Evolutionary conservation across 257 asterid species (phyloP).

Genomic region (Salvia hispanica): DNA sequence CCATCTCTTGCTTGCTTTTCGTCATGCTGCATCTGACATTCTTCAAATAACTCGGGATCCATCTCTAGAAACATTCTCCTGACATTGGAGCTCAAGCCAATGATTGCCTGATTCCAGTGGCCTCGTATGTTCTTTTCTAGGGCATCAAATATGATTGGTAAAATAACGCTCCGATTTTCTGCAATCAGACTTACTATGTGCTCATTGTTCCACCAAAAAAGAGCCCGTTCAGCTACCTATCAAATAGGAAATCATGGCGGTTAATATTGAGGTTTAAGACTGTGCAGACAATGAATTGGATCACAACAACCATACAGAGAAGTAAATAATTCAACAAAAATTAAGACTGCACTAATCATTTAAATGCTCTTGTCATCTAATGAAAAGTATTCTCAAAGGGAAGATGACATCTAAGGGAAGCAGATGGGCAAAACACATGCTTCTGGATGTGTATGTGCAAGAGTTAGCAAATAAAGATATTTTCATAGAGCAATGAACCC

Average conservation of each 20-base stretch:
- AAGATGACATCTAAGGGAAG: neutral
- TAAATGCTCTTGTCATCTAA: neutral
- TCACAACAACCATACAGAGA: neutral
- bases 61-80: constrained; percentile 82
- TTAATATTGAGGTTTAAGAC: neutral
- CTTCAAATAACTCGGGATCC: constrained; percentile 80
- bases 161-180: constrained; percentile 60
- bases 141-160: constrained; percentile 80
- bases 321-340: neutral
- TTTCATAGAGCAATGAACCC: neutral
- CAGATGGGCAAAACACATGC: constrained; percentile 22
- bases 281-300: neutral
- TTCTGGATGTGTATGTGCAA: neutral
- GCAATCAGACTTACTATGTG: constrained; percentile 79
- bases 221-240: constrained; percentile 95
- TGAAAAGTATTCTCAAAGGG: neutral
- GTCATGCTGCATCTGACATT: constrained; percentile 63
- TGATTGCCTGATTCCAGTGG: constrained; percentile 90
- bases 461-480: neutral
- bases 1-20: constrained; percentile 63
- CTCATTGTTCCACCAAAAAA: constrained; percentile 94
- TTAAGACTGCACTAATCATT: neutral
- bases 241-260: constrained; percentile 24
- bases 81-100: constrained; percentile 77
- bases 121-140: constrained; percentile 66